phyloP scores from a whole-genome alignment of 2,329 filamentous ascomycete genomes.

The Ceratocystis smalleyi region DNA sequence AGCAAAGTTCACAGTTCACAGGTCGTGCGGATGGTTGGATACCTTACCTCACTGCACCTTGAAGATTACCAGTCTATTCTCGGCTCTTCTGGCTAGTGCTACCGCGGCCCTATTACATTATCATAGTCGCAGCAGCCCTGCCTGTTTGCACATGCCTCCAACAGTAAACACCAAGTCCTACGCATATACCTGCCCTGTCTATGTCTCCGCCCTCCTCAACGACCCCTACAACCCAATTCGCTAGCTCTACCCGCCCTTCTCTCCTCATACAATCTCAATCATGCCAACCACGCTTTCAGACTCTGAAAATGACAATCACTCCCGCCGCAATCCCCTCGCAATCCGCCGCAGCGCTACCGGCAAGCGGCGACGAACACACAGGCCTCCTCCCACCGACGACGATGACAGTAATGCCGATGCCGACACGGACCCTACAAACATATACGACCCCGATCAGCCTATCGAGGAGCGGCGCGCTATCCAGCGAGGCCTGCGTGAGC shows the following conservation, averaged over 20 bases:
- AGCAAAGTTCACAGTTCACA: too few relatives aligned
- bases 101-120: too few relatives aligned
- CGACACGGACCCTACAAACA: constrained; percentile 24
- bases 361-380: constrained; percentile 20
- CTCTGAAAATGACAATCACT: background rate
- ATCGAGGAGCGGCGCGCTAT: constrained; percentile 55
- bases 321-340: background rate
- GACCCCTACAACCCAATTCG: background rate
- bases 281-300: background rate
- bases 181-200: too few relatives aligned
- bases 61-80: too few relatives aligned
- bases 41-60: too few relatives aligned
- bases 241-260: background rate
- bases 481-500: constrained; percentile 52
- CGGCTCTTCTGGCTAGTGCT: too few relatives aligned
- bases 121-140: too few relatives aligned
- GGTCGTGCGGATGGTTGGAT: too few relatives aligned
- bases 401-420: constrained; percentile 16
- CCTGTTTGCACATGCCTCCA: too few relatives aligned
- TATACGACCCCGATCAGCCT: constrained; percentile 73
- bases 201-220: too few relatives aligned
- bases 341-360: background rate
- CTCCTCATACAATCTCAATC: background rate
- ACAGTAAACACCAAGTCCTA: too few relatives aligned
- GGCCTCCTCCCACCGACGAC: constrained; percentile 16